These are phyloP conservation scores for Panicum virgatum DNA, from an alignment of 202 grass and related monocot genomes.

Conservation along the genomic window DNA sequence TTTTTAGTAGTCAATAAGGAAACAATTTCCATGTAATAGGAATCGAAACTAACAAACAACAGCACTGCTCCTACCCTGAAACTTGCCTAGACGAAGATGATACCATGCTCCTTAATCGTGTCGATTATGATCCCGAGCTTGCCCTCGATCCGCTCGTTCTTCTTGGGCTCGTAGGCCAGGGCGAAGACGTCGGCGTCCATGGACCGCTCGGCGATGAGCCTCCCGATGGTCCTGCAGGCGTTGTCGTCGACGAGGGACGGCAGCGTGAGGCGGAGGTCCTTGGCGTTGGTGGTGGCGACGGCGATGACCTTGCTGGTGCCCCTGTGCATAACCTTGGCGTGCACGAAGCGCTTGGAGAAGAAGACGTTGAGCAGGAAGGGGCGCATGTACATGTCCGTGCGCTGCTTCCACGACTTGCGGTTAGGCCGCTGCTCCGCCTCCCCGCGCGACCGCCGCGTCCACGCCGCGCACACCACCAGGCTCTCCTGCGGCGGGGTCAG, in stretches of 20 bases:
- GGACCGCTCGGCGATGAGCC: constrained; percentile 80
- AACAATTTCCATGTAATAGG: background rate
- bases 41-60: constrained; percentile 3
- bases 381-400: constrained; percentile 90
- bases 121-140: constrained; percentile 77
- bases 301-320: constrained; percentile 88
- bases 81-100: constrained; percentile 72
- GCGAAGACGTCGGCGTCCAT: too few relatives aligned
- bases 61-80: constrained; percentile 18
- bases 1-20: background rate
- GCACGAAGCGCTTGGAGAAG: constrained; percentile 93
- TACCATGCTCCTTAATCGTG: constrained; percentile 78
- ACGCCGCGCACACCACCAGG: constrained; percentile 69
- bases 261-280: constrained; percentile 75
- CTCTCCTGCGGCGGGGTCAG: constrained; percentile 2
- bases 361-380: constrained; percentile 92
- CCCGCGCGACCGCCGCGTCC: constrained; percentile 64
- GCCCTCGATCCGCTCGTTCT: constrained; percentile 74
- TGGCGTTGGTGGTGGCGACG: constrained; percentile 77
- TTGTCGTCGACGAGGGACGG: constrained; percentile 63
- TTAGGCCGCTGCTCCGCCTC: constrained; percentile 65
- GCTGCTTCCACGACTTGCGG: constrained; percentile 96
- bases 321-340: constrained; percentile 84
- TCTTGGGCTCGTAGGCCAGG: too few relatives aligned
- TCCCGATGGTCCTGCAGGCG: constrained; percentile 74